A percentile compares a stretch with the other conserved stretches of the same genome.
Conservation (phyloP, 306 rosid genomes). For the Canavalia ensiformis region DNA sequence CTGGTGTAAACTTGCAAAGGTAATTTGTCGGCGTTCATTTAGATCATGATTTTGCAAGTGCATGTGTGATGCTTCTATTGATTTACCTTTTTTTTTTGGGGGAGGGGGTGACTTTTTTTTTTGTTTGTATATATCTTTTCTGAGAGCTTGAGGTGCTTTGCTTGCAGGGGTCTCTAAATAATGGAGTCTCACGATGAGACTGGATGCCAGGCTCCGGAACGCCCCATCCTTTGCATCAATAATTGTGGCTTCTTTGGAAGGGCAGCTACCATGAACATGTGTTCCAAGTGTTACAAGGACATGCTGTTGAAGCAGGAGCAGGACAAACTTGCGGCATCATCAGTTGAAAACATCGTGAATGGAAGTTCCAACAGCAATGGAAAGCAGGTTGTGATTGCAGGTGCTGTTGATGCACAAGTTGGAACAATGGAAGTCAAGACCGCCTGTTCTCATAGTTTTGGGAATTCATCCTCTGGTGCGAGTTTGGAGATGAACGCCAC, state of each 20-base stretch:
- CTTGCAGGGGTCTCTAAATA: conserved; percentile 54
- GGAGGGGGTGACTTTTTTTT: not conserved
- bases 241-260: conserved; percentile 89
- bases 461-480: conserved; percentile 54
- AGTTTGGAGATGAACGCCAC: conserved; percentile 56
- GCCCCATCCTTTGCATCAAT: conserved; percentile 75
- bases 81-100: not conserved
- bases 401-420: conserved; percentile 52
- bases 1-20: not conserved
- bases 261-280: conserved; percentile 85
- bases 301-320: conserved; percentile 77
- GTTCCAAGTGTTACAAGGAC: conserved; percentile 89
- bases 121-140: not conserved
- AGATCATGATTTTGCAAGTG: conserved; percentile 10
- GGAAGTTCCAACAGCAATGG: conserved; percentile 51
- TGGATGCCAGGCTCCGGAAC: conserved; percentile 81
- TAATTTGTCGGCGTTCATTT: not conserved
- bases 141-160: conserved; percentile 28
- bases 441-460: conserved; percentile 48
- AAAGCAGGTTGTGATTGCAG: conserved; percentile 54
- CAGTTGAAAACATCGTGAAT: conserved; percentile 75
- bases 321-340: conserved; percentile 66
- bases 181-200: conserved; percentile 87
- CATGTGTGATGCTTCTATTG: not conserved
- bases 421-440: conserved; percentile 50